Conservation (phyloP, 2,329 filamentous ascomycete species). For the Hypoxylon sp. region DNA sequence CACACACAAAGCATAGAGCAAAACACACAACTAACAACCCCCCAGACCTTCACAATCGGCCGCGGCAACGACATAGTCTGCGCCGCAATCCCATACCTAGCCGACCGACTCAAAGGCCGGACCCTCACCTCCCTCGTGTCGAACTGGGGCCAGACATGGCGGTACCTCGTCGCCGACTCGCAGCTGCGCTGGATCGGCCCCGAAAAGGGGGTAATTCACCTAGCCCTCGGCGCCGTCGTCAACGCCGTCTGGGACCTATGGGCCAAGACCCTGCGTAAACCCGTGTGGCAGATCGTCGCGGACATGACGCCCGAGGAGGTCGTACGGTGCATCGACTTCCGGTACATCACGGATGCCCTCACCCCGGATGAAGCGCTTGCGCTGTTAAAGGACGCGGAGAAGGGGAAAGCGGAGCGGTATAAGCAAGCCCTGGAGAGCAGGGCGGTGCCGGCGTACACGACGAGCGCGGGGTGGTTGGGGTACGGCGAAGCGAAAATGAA, state of each 20-base stretch:
- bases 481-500: conserved; percentile 92
- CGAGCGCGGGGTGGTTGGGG: conserved; percentile 91
- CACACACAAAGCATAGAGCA: too few species aligned
- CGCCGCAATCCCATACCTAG: conserved; percentile 83
- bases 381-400: conserved; percentile 76
- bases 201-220: conserved; percentile 94
- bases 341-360: conserved; percentile 94
- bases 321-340: conserved; percentile 90
- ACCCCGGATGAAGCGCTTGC: conserved; percentile 85
- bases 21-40: conserved; percentile 36
- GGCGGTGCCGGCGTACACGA: conserved; percentile 92
- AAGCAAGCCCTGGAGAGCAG: conserved; percentile 79
- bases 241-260: conserved; percentile 97
- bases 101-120: conserved; percentile 80
- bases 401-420: conserved; percentile 78
- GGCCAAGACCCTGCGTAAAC: conserved; percentile 88
- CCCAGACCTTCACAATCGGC: conserved; percentile 82
- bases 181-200: conserved; percentile 95
- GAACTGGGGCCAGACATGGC: conserved; percentile 91
- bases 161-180: conserved; percentile 90
- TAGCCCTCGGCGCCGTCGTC: conserved; percentile 88
- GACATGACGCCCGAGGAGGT: conserved; percentile 93
- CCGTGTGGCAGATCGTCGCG: conserved; percentile 89
- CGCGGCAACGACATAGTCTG: conserved; percentile 95
- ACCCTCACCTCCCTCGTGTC: conserved; percentile 82